These are phyloP conservation scores for Ceratocystis alfenasii DNA, from an alignment of 2,329 filamentous ascomycete genomes.

Conservation along the genomic window DNA sequence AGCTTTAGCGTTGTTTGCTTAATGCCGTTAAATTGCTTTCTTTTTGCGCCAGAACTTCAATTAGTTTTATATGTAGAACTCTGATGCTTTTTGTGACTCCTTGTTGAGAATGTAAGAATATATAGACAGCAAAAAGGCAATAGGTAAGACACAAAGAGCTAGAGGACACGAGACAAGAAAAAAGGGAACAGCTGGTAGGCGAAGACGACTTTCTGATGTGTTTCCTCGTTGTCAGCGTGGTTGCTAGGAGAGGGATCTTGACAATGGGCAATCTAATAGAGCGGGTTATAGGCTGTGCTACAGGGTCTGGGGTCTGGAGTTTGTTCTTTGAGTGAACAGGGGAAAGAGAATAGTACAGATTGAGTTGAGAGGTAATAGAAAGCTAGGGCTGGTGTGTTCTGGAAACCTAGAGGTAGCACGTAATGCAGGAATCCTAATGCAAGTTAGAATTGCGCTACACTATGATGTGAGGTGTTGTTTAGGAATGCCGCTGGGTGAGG, in stretches of 20 bases:
- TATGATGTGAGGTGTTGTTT: neutral
- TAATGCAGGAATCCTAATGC: neutral
- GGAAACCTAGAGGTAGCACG: neutral
- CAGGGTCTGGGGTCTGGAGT: neutral
- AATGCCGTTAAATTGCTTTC: neutral
- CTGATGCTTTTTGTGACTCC: too few relatives aligned
- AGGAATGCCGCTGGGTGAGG: neutral
- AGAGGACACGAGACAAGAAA: too few relatives aligned
- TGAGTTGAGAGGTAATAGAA: neutral
- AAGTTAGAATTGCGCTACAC: neutral
- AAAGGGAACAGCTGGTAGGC: too few relatives aligned
- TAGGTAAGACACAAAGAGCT: too few relatives aligned
- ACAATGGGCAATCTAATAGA: neutral
- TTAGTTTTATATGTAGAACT: too few relatives aligned
- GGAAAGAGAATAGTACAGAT: neutral
- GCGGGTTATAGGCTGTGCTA: neutral
- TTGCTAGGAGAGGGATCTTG: conserved; percentile 3
- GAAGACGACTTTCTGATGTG: neutral
- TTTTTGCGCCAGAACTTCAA: neutral
- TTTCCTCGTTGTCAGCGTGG: neutral
- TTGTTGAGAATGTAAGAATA: too few relatives aligned
- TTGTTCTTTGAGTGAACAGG: neutral
- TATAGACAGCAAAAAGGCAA: too few relatives aligned
- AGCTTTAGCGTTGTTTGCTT: neutral
- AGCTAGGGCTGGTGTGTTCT: neutral